Evolutionary conservation across 2,329 filamentous ascomycete species (phyloP).

Genomic region (Teratosphaeria viscida): DNA sequence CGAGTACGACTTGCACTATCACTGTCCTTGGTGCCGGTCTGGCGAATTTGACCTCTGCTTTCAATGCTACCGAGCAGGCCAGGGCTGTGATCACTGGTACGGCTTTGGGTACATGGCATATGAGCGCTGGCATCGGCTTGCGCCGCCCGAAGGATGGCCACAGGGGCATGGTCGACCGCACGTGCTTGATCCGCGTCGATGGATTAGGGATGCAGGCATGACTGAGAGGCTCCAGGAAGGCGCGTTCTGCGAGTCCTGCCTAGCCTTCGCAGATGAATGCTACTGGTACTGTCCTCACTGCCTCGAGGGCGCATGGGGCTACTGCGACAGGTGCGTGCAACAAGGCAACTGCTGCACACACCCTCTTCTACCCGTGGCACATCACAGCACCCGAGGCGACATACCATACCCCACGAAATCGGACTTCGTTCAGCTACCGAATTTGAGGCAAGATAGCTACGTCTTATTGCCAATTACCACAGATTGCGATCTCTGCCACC

Average conservation of each 20-base stretch:
- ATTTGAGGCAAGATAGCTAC: constrained; percentile 32
- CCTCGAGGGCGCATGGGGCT: constrained; percentile 91
- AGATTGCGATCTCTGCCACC: constrained; percentile 67
- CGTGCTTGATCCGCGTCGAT: constrained; percentile 39
- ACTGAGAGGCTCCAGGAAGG: constrained; percentile 50
- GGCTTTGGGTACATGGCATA: constrained; percentile 71
- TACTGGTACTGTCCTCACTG: constrained; percentile 80
- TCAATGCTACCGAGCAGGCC: constrained; percentile 64
- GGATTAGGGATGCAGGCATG: constrained; percentile 17
- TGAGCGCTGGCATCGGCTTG: constrained; percentile 29
- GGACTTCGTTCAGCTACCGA: constrained; percentile 16
- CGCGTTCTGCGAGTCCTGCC: constrained; percentile 73
- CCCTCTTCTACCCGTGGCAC: constrained; percentile 60
- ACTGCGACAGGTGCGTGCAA: constrained; percentile 79
- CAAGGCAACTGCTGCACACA: constrained; percentile 74
- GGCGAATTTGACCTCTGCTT: constrained; percentile 72
- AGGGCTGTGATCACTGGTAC: constrained; percentile 77
- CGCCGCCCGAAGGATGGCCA: constrained; percentile 32
- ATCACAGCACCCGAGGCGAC: constrained; percentile 30
- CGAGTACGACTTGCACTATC: constrained; percentile 78
- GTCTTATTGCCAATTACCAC: constrained; percentile 44
- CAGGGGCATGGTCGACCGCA: constrained; percentile 40
- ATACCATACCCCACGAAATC: constrained; percentile 6
- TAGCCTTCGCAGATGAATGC: constrained; percentile 64
- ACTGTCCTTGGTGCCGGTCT: constrained; percentile 58